Evolutionary conservation across 208 protist species (phyloP), one percentile per base, ranked within the genome.

Genomic region (Wallacemonas rigidus): DNA sequence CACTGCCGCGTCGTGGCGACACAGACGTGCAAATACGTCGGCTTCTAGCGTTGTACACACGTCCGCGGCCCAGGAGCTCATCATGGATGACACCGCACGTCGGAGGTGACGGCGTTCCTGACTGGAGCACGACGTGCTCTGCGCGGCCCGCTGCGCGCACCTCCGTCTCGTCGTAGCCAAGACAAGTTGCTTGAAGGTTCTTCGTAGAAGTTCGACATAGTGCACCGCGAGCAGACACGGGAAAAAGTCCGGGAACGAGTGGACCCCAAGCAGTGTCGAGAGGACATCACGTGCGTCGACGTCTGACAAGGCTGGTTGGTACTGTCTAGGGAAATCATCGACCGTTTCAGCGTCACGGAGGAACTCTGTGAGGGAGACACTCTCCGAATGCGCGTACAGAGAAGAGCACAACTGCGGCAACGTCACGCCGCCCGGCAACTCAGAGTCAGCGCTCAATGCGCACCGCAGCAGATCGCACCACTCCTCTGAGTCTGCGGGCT

Each of bases 41-140:
- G 41, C 45, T 17, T 72, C 47, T 3, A 85, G 36, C 14, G 68
- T 3, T 12, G 56, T 8, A 15, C 76, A 45, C 6, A 91, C 57
- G 40, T 83, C 81, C 2, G 70, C n/a, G 54, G 74, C 80, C 86
- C 86, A 91, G 43, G 83, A 69, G 41, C 61, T 67, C 79, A 91
- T 83, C 1, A 69, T 78, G 1, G 26, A 40, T 12, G 51, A 56
- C 8, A 71, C 67, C 36, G 45, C 61, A 40, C n/a, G 11, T 9
- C 50, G 15, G 3, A 75, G 35, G 0, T 6, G 45, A n/a, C 8
- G 5, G 48, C 11, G 53, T 58, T 5, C 17, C n/a, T 17, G 36
- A 53, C 53, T 36, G 53, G 38, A 45, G 12, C 6, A 26, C 39
- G 57, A 5, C 9, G 57, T 9, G 9, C 9, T 8, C 39, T 39